phyloP scores from a whole-genome alignment of 2,329 filamentous ascomycete genomes.

The Mariannaea sp. region DNA sequence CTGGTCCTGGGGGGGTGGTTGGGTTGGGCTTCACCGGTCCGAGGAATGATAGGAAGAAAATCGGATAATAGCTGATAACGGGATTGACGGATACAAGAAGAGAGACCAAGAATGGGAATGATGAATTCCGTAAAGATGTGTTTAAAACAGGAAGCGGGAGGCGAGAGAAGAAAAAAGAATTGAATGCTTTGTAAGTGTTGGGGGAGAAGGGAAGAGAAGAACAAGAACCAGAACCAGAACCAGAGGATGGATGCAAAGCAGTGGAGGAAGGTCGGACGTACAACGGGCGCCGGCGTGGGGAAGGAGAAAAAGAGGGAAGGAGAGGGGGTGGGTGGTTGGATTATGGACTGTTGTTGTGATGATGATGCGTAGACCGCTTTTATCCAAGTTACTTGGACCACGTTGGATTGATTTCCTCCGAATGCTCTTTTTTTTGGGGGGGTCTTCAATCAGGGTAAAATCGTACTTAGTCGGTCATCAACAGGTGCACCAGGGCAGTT shows the following conservation, averaged over 20 bases:
- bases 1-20: no score
- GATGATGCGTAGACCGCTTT: background rate
- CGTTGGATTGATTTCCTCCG: no score
- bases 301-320: background rate
- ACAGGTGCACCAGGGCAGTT: background rate
- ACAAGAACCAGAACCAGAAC: no score
- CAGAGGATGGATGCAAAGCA: background rate
- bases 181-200: background rate
- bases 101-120: no score
- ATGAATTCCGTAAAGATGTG: no score
- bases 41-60: background rate
- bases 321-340: background rate
- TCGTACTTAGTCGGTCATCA: no score
- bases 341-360: background rate
- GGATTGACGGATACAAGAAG: no score
- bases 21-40: conserved; percentile 9
- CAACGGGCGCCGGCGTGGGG: background rate
- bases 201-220: background rate
- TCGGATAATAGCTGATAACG: no score
- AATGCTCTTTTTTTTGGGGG: no score
- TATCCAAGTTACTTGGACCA: no score
- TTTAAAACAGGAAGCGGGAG: no score
- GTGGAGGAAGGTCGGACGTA: background rate
- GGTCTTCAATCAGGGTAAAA: no score
- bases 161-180: background rate